Percentiles rank a stretch among this genome's conserved stretches.
Evolutionary conservation across 176 grass and related monocot genomes (phyloP).

Genomic region (Triticum monococcum): DNA sequence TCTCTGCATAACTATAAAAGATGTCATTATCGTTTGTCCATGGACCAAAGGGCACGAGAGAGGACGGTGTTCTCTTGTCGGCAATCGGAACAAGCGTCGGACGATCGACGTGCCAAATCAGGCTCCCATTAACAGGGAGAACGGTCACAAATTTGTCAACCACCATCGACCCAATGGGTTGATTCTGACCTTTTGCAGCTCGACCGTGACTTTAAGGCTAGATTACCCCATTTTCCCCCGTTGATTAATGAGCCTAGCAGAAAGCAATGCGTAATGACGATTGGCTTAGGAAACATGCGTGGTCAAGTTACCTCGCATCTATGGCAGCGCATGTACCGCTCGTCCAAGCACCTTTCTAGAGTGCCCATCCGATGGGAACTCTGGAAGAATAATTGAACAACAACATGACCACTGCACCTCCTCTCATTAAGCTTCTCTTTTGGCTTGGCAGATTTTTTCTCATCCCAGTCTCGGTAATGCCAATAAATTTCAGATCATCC

Average conservation of each 20-base stretch:
- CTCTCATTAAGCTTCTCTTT: slow-evolving; percentile 3
- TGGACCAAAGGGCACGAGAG: too few species aligned
- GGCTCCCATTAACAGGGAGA: not conserved
- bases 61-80: too few species aligned
- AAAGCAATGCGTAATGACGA: not conserved
- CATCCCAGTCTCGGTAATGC: slow-evolving; percentile 4
- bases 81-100: too few species aligned
- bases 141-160: not conserved
- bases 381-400: slow-evolving; percentile 14
- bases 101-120: not conserved
- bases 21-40: too few species aligned
- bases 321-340: slow-evolving; percentile 17
- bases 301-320: slow-evolving; percentile 27
- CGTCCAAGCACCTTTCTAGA: slow-evolving; percentile 16
- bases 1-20: too few species aligned
- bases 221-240: not conserved
- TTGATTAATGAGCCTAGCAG: not conserved
- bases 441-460: slow-evolving; percentile 19
- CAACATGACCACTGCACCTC: not conserved
- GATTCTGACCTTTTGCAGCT: not conserved
- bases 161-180: not conserved
- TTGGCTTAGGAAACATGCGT: not conserved
- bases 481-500: slow-evolving; percentile 28
- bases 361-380: slow-evolving; percentile 23
- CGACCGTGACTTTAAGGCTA: not conserved